Evolutionary conservation across 164 flowering plant species (phyloP).

Genomic region (Annona cherimola): DNA sequence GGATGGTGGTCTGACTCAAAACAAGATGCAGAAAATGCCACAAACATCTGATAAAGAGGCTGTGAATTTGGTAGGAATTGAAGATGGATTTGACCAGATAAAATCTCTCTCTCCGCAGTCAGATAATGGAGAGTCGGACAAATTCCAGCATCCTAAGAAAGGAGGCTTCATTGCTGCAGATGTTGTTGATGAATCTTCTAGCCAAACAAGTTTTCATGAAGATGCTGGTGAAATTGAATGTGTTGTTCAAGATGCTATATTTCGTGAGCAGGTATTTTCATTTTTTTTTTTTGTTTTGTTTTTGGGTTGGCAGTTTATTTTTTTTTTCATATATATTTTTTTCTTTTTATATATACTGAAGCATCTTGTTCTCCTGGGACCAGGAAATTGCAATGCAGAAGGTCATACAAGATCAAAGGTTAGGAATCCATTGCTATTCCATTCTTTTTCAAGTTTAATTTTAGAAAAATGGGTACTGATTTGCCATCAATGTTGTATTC

Average conservation of each 20-base stretch:
- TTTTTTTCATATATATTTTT: not conserved
- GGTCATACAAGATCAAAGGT: constrained; percentile 72
- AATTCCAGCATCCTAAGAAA: constrained; percentile 1
- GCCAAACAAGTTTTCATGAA: constrained; percentile 10
- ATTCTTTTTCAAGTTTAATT: not conserved
- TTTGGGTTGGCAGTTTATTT: not conserved
- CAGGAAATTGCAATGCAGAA: constrained; percentile 77
- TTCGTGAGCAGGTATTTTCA: constrained; percentile 66
- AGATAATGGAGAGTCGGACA: not conserved
- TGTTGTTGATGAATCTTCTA: constrained; percentile 10
- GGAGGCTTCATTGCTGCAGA: constrained; percentile 6
- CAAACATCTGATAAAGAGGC: constrained; percentile 12
- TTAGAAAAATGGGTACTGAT: not conserved
- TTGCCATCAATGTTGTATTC: not conserved
- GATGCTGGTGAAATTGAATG: constrained; percentile 41
- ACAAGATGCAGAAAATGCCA: constrained; percentile 15
- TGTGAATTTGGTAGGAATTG: constrained; percentile 3
- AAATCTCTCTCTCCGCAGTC: constrained; percentile 3
- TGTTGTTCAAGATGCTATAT: constrained; percentile 66
- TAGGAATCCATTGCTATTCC: constrained; percentile 8
- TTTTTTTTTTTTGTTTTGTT: not conserved
- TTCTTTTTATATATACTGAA: not conserved
- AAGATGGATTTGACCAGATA: constrained; percentile 3
- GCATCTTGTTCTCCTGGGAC: constrained; percentile 4
- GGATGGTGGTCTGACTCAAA: constrained; percentile 13